Evolutionary conservation across 1,139 yeast genomes (phyloP).

Genomic region (Scheffersomyces illinoinensis): DNA sequence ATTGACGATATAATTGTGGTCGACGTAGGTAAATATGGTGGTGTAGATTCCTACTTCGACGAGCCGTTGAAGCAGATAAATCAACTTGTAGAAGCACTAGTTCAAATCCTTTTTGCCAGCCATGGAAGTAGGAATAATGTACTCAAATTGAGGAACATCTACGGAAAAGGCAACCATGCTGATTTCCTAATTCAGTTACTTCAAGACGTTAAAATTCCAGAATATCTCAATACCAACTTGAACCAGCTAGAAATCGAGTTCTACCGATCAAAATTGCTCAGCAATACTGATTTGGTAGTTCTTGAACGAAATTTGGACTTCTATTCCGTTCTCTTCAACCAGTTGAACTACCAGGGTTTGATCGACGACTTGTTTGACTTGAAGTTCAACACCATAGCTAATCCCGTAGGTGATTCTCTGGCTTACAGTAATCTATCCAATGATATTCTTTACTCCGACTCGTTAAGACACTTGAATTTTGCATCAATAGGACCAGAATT

Average conservation of each 20-base stretch:
- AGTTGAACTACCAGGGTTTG: constrained; percentile 80
- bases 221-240: constrained; percentile 28
- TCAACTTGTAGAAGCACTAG: constrained; percentile 24
- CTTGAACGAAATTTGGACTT: constrained; percentile 78
- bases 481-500: constrained; percentile 76
- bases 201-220: constrained; percentile 26
- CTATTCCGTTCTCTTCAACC: constrained; percentile 69
- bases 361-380: constrained; percentile 70
- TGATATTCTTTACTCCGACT: constrained; percentile 12
- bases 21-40: constrained; percentile 12
- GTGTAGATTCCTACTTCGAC: constrained; percentile 30
- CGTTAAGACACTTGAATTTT: constrained; percentile 67
- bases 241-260: constrained; percentile 40
- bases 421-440: constrained; percentile 3
- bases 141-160: constrained; percentile 34
- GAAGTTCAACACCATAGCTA: constrained; percentile 43
- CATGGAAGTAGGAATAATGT: constrained; percentile 9
- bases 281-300: constrained; percentile 65
- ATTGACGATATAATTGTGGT: constrained; percentile 24
- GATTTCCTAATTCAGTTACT: constrained; percentile 30
- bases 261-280: constrained; percentile 32
- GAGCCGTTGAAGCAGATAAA: constrained; percentile 38
- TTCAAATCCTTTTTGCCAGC: constrained; percentile 21
- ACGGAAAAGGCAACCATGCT: constrained; percentile 43
- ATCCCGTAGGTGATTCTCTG: constrained; percentile 18